phyloP scores from a whole-genome alignment of 768 basidiomycete species.

The Rhizopogon vesiculosus region DNA sequence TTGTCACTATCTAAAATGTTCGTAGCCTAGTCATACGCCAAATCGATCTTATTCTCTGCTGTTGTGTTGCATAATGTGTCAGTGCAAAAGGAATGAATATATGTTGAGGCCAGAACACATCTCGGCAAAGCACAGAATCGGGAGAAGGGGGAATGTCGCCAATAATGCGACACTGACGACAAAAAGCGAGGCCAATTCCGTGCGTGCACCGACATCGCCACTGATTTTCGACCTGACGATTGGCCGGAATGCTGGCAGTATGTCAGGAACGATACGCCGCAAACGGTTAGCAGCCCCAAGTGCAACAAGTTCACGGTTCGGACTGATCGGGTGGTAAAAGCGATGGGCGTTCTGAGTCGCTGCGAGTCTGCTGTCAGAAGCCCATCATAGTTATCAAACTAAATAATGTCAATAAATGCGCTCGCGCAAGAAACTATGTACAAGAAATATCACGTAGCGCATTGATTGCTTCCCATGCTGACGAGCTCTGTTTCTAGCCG shows the following conservation, averaged over 20 bases:
- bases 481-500: too few relatives aligned
- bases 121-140: conserved; percentile 81
- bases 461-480: conserved; percentile 33
- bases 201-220: conserved; percentile 87
- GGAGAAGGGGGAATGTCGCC: conserved; percentile 87
- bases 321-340: conserved; percentile 83
- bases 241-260: conserved; percentile 88
- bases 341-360: conserved; percentile 98
- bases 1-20: too few relatives aligned
- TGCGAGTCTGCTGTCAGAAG: conserved; percentile 90
- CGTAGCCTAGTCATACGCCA: too few relatives aligned
- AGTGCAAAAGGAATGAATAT: conserved; percentile 10
- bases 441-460: conserved; percentile 64
- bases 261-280: conserved; percentile 73
- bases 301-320: conserved; percentile 94
- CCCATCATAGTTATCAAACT: conserved; percentile 82
- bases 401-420: conserved; percentile 1
- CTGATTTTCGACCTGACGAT: conserved; percentile 92
- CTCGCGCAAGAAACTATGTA: conserved; percentile 6
- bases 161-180: conserved; percentile 55
- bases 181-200: conserved; percentile 86
- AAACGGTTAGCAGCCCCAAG: conserved; percentile 76
- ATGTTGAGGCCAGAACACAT: conserved; percentile 88
- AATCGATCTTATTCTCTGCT: too few relatives aligned
- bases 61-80: too few relatives aligned